These are phyloP conservation scores for Pseudogymnoascus sp. DNA, from an alignment of 2,329 filamentous ascomycete species.

Conservation along the genomic window DNA sequence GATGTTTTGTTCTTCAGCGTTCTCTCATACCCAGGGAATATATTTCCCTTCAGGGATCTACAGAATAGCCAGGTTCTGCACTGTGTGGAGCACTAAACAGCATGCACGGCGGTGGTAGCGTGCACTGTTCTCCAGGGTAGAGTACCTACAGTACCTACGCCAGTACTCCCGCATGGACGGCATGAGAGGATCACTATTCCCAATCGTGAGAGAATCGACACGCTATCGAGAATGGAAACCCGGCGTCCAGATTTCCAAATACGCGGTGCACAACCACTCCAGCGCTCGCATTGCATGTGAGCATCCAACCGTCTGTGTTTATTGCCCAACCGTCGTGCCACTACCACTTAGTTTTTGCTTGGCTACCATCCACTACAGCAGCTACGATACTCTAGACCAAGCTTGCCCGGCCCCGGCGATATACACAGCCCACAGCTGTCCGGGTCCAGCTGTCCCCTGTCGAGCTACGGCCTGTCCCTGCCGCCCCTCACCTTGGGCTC, in stretches of 20 bases:
- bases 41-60: background rate
- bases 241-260: background rate
- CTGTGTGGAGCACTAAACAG: background rate
- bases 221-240: background rate
- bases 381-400: slow-evolving; percentile 4
- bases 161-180: background rate
- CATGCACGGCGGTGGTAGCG: background rate
- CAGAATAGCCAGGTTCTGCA: background rate
- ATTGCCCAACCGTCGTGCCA: background rate
- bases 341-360: background rate
- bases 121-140: background rate
- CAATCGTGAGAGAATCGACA: background rate
- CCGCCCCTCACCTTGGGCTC: background rate
- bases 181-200: background rate
- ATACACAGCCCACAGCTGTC: background rate
- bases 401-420: background rate
- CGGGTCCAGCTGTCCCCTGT: background rate
- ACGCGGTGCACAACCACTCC: background rate
- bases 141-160: background rate
- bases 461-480: slow-evolving; percentile 3
- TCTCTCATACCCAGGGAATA: background rate
- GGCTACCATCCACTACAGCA: background rate
- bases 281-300: background rate
- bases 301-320: background rate
- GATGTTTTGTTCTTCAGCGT: background rate